Evolutionary conservation across 2,329 filamentous ascomycete genomes (phyloP), one percentile per base, ranked within the genome.

Genomic region (Claviceps cyperi): DNA sequence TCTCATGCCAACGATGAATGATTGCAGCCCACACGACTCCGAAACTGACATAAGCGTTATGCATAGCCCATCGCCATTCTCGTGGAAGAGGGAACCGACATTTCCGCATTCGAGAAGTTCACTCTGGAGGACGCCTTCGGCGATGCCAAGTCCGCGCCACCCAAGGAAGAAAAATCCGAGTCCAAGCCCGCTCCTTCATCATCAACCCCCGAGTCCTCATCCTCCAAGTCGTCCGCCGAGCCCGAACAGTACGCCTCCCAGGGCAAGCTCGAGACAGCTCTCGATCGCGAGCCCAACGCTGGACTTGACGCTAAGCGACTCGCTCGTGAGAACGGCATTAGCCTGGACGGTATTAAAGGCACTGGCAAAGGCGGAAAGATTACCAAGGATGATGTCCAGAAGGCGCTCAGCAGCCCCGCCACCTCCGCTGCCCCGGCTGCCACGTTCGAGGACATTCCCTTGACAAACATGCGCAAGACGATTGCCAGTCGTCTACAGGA

Each of bases 401-500:
- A 94, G 74, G 84, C 78, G 65, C 72, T 80, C 64, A 75, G 84
- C 56, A 67, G 75, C 43, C 67, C 71, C 32, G 70, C 28, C 17
- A 19, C 73, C 49, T 69, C 76, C 46, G 69, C 73, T 44, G 70
- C 78, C 48, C 71, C 78, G 52, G 79, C 74, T 45, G 76, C 87
- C 53, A 71, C 77, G 52, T 97, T 86, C 71, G 83, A 89, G 70
- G 92, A 98, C 65, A 80, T 80, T 54, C 86, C 89, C 55, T 80
- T 90, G 59, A 84, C 77, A 62, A 84, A 85, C 67, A 98, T 98
- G 92, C 90, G 92, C 76, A 97, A 96, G 81, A 90, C 86, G 58
- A 98, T 98, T 67, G 92, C 92, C 68, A 81, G 73, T 69, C 88
- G 92, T 60, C 85, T 98, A 53, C 83, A 83, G 63, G 66, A 95